phyloP scores from a whole-genome alignment of 371 early-diverging fungal genomes.

The Syncephalastrum racemosum region DNA sequence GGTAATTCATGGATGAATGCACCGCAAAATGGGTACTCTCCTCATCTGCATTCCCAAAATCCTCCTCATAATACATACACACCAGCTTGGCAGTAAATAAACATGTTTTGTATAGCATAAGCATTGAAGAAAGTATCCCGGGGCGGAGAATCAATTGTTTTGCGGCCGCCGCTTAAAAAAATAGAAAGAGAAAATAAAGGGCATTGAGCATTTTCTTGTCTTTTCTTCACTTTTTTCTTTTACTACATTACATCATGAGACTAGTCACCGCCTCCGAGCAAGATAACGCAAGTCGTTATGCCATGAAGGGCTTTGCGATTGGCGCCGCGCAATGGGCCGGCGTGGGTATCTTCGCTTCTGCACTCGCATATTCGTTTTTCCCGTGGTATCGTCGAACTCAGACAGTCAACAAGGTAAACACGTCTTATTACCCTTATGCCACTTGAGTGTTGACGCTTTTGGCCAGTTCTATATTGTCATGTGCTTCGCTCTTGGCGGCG shows the following conservation, averaged over 20 bases:
- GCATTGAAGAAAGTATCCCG: no score
- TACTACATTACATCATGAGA: conserved; percentile 32
- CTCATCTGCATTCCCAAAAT: background rate
- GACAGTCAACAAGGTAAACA: conserved; percentile 49
- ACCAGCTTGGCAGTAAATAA: no score
- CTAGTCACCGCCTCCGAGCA: conserved; percentile 42
- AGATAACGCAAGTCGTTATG: conserved; percentile 44
- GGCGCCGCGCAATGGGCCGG: conserved; percentile 51
- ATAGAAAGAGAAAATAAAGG: background rate
- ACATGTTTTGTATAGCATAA: no score
- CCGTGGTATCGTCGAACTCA: conserved; percentile 51
- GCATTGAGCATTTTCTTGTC: conserved; percentile 1
- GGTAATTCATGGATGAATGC: background rate
- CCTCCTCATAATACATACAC: no score
- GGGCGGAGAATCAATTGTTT: background rate
- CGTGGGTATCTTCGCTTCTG: conserved; percentile 49
- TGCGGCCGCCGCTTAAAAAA: background rate
- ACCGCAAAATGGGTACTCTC: background rate
- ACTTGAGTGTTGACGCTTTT: background rate
- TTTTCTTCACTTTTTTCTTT: background rate
- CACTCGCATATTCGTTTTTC: conserved; percentile 38
- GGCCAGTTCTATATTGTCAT: conserved; percentile 53
- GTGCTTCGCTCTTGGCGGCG: conserved; percentile 53
- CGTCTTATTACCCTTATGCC: no score
- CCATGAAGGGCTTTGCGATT: conserved; percentile 55